These are phyloP conservation scores for Eucalyptus pauciflora DNA, from an alignment of 345 rosid genomes.

Conservation along the genomic window DNA sequence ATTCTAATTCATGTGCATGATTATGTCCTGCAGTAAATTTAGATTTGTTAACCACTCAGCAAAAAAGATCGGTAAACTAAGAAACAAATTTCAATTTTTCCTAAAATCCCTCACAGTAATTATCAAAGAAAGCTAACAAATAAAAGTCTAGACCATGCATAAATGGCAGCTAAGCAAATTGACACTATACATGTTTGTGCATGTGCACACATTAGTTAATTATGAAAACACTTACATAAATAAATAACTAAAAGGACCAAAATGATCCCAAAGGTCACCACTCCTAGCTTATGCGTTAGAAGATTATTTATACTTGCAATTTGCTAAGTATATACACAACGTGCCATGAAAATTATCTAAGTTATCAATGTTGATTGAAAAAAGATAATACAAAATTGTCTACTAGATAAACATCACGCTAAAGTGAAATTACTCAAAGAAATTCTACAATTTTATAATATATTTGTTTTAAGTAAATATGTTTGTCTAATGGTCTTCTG, in stretches of 20 bases:
- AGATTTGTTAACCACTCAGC: background rate
- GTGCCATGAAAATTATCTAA: background rate
- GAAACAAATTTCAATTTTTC: background rate
- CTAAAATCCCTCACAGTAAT: background rate
- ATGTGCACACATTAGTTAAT: background rate
- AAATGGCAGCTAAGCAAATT: background rate
- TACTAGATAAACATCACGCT: background rate
- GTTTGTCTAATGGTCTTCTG: background rate
- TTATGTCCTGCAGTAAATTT: background rate
- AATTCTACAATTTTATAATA: background rate
- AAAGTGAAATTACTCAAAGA: background rate
- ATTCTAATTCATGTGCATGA: background rate
- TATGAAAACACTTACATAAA: background rate
- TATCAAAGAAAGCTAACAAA: background rate
- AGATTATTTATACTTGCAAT: background rate
- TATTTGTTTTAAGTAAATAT: background rate
- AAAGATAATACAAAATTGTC: background rate
- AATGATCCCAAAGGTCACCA: background rate
- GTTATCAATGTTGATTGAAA: background rate
- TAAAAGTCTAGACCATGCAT: background rate
- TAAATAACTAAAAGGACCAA: background rate
- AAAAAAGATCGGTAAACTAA: background rate
- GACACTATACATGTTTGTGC: background rate
- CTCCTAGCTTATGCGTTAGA: background rate
- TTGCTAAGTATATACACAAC: background rate